Base-by-base conservation (phyloP, 306 rosid species). In the Citrullus colocynthis region DNA sequence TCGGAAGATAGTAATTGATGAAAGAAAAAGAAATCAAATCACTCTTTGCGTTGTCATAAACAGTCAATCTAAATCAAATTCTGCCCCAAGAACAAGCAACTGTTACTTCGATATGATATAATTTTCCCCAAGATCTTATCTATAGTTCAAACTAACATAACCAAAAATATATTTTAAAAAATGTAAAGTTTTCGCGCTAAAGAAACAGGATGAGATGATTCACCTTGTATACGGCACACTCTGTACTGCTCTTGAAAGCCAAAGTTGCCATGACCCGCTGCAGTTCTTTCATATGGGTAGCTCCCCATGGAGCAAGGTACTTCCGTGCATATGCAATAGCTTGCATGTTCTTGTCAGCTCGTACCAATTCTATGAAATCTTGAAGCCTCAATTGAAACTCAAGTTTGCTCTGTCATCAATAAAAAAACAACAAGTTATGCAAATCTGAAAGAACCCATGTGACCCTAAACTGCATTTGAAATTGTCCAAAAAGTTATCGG, bases 361-460 rank as follows among this genome's bases (percentile, higher is more conserved):
- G 92, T 60, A 95, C 99, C 82, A 95, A 84, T 87, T 92, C 99
- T 85, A 95, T 87, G 81, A 95, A 89, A 82, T 95, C 99, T 83
- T 95, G 99, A 87, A 90, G 93, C 88, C 99, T 88, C 88, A 95
- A 76, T 85, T 90, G 99, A 83, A 92, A 92, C 87, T 95, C 97
- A 72, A 95, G 87, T 82, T 95, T 88, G 81, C 97, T 89, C 99
- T 95, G 93, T 79, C 82, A 79, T 65, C 80, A 82, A 51, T 49
- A 28, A 79, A 78, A 44, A 63, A n/a, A n/a, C n/a, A n/a, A 52
- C 32, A 45, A 49, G 15, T 45, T 11, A 64, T 49, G 32, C 28
- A 24, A 77, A 37, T 63, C 44, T 45, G 30, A 77, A 57, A 75
- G 65, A 15, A 74, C 59, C 20, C 12, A 17, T 17, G 44, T 34